Percentiles rank a stretch among this genome's conserved stretches.
These are phyloP conservation scores for Otatea glauca DNA, from an alignment of 176 grass and related monocot species.

Conservation along the genomic window DNA sequence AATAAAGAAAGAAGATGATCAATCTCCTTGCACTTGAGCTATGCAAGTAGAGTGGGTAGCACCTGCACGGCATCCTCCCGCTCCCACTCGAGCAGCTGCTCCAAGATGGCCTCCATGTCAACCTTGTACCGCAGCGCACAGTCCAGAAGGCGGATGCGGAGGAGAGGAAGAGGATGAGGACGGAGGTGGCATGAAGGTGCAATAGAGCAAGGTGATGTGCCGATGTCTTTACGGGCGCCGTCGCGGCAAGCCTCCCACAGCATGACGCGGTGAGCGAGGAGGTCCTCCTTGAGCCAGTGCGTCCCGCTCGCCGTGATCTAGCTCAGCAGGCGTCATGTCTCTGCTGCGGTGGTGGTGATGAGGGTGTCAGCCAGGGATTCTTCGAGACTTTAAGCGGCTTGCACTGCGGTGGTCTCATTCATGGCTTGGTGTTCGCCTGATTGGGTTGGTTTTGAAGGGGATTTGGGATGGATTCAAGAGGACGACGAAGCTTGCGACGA, in stretches of 20 bases:
- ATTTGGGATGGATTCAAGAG: neutral
- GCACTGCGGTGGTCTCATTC: neutral
- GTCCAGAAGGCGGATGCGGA: constrained; percentile 22
- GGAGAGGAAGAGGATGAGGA: constrained; percentile 66
- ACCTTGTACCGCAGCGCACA: constrained; percentile 80
- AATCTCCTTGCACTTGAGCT: no score
- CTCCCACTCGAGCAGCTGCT: no score
- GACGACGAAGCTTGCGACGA: no score
- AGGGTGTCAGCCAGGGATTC: constrained; percentile 7
- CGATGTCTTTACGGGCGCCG: constrained; percentile 58
- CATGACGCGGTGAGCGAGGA: constrained; percentile 62
- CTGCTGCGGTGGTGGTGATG: neutral
- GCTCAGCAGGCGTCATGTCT: constrained; percentile 56
- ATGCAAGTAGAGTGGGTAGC: no score
- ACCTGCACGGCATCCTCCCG: no score
- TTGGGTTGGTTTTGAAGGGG: neutral
- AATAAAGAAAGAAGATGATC: no score
- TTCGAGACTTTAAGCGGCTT: neutral
- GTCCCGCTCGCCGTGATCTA: constrained; percentile 70
- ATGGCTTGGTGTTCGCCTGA: neutral
- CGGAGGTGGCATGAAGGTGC: constrained; percentile 73
- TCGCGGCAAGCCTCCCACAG: constrained; percentile 67
- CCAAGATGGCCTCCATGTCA: constrained; percentile 49
- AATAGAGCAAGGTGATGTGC: constrained; percentile 61
- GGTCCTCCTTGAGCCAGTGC: constrained; percentile 74